These are phyloP conservation scores for Bryoerythrophyllum caledonicum DNA, from an alignment of 225 moss, liverwort and hornwort species.

Conservation along the genomic window DNA sequence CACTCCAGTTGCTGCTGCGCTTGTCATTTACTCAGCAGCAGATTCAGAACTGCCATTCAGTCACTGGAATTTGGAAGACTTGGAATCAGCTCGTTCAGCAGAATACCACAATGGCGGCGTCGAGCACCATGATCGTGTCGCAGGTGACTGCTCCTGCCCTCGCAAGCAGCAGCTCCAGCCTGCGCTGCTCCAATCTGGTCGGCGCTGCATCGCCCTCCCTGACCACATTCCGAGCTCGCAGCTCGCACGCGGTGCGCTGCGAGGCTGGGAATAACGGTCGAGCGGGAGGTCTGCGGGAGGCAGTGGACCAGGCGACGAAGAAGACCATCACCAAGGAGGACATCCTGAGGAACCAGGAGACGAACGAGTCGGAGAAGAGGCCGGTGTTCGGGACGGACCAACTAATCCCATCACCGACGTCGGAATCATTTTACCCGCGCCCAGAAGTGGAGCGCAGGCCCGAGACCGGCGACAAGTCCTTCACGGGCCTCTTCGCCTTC, in stretches of 20 bases:
- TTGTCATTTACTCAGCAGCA: no score
- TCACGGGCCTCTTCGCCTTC: slow-evolving; percentile 24
- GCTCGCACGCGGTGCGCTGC: neutral
- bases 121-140: no score
- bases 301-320: neutral
- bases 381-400: neutral
- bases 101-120: no score
- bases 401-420: neutral
- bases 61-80: no score
- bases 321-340: slow-evolving; percentile 1
- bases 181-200: neutral
- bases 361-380: neutral
- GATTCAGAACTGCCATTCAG: no score
- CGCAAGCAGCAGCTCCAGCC: neutral
- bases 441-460: slow-evolving; percentile 26
- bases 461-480: slow-evolving; percentile 25
- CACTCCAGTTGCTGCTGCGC: no score
- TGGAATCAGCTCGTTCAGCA: no score
- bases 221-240: neutral
- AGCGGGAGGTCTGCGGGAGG: neutral
- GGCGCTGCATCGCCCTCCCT: neutral
- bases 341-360: neutral
- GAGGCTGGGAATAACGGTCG: neutral
- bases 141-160: no score
- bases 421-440: neutral